Conservation (phyloP, 2,329 filamentous ascomycete genomes). For the Pseudocercospora ulei region DNA sequence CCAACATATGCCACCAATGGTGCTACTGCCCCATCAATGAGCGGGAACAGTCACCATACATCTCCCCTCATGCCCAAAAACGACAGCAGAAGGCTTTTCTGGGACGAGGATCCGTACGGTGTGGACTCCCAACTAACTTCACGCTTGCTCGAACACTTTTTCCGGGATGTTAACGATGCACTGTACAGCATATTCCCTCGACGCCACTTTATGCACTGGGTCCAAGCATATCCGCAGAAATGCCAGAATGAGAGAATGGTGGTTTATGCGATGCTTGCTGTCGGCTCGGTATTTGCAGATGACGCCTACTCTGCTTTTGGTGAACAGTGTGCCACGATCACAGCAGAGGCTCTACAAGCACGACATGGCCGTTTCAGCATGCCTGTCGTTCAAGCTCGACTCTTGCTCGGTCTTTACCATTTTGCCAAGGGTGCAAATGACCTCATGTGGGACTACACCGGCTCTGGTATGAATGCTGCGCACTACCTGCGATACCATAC, state of each 20-base stretch:
- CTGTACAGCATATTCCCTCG: constrained; percentile 50
- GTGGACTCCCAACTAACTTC: constrained; percentile 43
- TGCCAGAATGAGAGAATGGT: constrained; percentile 47
- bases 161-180: constrained; percentile 48
- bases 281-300: constrained; percentile 50
- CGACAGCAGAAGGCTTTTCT: constrained; percentile 33
- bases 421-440: constrained; percentile 51
- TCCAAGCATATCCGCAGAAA: constrained; percentile 39
- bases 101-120: constrained; percentile 48
- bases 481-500: constrained; percentile 50
- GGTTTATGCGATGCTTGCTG: constrained; percentile 50
- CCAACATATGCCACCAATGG: constrained; percentile 19
- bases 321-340: constrained; percentile 46
- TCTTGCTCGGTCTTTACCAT: constrained; percentile 59
- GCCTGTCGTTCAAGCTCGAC: constrained; percentile 56
- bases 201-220: constrained; percentile 47
- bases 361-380: constrained; percentile 48
- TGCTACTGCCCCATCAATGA: neutral
- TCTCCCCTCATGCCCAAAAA: constrained; percentile 20
- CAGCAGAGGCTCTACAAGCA: constrained; percentile 48
- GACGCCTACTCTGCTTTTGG: constrained; percentile 37
- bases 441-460: constrained; percentile 55
- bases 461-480: constrained; percentile 51
- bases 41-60: constrained; percentile 21
- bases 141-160: constrained; percentile 49